phyloP scores from a whole-genome alignment of 176 grass and related monocot species.

The Triticum dicoccoides region DNA sequence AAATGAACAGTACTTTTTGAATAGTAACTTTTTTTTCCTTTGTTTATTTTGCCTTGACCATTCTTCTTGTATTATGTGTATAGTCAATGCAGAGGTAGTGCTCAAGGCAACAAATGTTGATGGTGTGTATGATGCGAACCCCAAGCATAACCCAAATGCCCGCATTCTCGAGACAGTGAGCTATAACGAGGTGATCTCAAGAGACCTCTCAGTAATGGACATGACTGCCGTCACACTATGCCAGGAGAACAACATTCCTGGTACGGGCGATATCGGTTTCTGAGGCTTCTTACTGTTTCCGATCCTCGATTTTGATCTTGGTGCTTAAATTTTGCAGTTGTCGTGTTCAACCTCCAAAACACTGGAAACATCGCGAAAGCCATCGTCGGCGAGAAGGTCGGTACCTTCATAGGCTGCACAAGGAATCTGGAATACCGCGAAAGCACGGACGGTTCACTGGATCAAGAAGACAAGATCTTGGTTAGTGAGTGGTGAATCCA shows the following conservation, averaged over 20 bases:
- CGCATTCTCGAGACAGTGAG: conserved; percentile 73
- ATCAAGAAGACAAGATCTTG: conserved; percentile 38
- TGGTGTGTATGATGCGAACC: conserved; percentile 82
- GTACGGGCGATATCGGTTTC: conserved; percentile 23
- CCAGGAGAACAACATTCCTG: conserved; percentile 97
- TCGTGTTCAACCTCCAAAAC: conserved; percentile 93
- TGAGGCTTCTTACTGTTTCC: background rate
- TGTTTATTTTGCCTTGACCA: background rate
- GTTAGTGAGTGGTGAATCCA: conserved; percentile 46
- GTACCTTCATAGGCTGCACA: conserved; percentile 69
- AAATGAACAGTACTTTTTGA: background rate
- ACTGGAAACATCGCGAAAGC: conserved; percentile 93
- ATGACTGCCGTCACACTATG: conserved; percentile 97
- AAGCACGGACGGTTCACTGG: conserved; percentile 4
- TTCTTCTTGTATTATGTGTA: background rate
- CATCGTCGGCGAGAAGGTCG: conserved; percentile 87
- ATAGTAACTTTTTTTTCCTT: background rate
- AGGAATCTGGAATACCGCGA: conserved; percentile 18
- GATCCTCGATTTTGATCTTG: background rate
- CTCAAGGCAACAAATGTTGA: conserved; percentile 99
- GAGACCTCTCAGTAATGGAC: conserved; percentile 95
- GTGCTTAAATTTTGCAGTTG: conserved; percentile 50
- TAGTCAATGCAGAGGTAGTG: conserved; percentile 96
- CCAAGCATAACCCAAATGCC: conserved; percentile 73
- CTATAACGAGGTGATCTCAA: conserved; percentile 77